phyloP scores from a whole-genome alignment of 495 filamentous ascomycete species.

The Talaromyces trachyspermus region DNA sequence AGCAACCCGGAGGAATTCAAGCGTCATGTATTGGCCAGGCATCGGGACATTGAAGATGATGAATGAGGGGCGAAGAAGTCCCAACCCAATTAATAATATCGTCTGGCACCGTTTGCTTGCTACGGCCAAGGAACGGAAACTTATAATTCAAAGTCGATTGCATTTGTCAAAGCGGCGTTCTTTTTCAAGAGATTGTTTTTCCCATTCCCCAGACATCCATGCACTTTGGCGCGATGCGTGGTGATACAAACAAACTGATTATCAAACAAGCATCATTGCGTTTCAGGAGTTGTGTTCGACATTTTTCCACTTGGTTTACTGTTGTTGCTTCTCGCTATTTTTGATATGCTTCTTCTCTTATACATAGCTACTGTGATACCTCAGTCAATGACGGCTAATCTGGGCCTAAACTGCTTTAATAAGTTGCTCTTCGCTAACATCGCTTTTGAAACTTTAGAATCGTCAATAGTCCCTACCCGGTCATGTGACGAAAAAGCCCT shows the following conservation, averaged over 20 bases:
- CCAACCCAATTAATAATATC: too few relatives aligned
- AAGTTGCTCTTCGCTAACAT: neutral
- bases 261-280: neutral
- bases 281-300: neutral
- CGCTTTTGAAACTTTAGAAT: neutral
- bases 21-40: slow-evolving; percentile 57
- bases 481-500: neutral
- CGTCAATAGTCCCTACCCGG: too few relatives aligned
- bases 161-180: slow-evolving; percentile 1
- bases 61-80: slow-evolving; percentile 16
- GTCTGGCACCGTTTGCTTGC: too few relatives aligned
- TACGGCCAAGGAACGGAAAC: too few relatives aligned
- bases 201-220: neutral
- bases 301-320: neutral
- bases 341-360: neutral
- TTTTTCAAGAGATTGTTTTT: neutral
- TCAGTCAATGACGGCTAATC: neutral
- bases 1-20: slow-evolving; percentile 82
- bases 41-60: slow-evolving; percentile 53
- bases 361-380: neutral
- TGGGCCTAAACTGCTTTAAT: neutral
- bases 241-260: neutral
- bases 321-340: neutral
- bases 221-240: neutral
- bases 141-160: neutral